Base-by-base conservation (phyloP, 257 asterid genomes). In the Solanum gracilifrons region DNA sequence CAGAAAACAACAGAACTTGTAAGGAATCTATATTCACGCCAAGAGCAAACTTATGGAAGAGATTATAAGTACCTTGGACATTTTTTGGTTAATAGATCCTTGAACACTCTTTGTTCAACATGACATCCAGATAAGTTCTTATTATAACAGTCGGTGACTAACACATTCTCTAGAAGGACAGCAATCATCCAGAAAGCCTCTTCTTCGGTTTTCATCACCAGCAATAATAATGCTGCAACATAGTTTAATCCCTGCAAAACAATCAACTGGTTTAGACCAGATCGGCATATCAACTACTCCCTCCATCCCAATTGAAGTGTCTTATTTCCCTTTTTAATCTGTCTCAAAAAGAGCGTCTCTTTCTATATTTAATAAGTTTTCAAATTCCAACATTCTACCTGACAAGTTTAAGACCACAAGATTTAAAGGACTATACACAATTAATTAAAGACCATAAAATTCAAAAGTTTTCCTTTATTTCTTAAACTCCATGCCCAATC, bases 151-250 rank as follows among this genome's bases (percentile, higher is more conserved):
- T 97, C 99, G 84, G 86, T 95, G 87, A 96, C 99, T 90, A 97
- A 90, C 41, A 97, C 99, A 27, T 95, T 90, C 92, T 97, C 99
- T 35, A 97, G 88, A 88, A 97, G 98, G 88, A 95, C 98, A 72
- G 99, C 95, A 86, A 97, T 98, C 99, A 97, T 97, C 99, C 99
- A 97, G 91, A 97, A 97, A 58, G 99, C 99, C 41, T 97, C 99
- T 91, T 97, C 99, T 92, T 97, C 99, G 0, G 97, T 97, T 92
- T 93, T 95, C 99, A 97, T 97, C 87, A 97, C 99, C 88, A 97
- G 97, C 94, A 97, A 90, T 88, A 97, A 85, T 86, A 97, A 88
- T 27, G 99, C 99, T 86, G 97, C 99, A 11, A 97, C 99, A 85
- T 95, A 97, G 91, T 97, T 97, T 89, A 97, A 93, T 79, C 99